phyloP scores from a whole-genome alignment of 163 green algal species.

The Scenedesmus sp. region DNA sequence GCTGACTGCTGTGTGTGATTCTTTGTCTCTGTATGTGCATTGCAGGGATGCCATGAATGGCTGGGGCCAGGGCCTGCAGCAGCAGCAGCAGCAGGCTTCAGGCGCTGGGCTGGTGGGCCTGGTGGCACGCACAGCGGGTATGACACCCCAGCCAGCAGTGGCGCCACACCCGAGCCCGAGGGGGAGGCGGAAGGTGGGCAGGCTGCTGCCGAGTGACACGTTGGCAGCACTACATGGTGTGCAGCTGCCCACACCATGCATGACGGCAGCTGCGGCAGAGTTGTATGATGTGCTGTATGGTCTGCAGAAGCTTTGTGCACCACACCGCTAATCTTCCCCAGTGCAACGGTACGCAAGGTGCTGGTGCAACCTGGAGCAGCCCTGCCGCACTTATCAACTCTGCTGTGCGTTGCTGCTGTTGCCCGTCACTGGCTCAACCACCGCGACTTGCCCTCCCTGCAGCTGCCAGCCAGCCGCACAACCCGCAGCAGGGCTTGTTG shows the following conservation, averaged over 20 bases:
- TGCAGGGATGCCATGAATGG: not conserved
- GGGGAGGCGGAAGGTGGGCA: constrained; percentile 15
- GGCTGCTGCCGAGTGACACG: not conserved
- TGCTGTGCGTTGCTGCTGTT: not conserved
- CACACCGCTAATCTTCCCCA: too few species aligned
- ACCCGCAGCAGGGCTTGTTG: constrained; percentile 11
- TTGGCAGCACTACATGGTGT: too few species aligned
- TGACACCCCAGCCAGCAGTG: constrained; percentile 8
- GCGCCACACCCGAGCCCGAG: constrained; percentile 18
- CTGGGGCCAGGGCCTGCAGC: not conserved
- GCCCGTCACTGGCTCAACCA: not conserved
- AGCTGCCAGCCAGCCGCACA: not conserved
- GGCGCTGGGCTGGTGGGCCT: not conserved
- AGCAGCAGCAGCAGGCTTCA: constrained; percentile 12
- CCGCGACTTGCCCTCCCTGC: not conserved
- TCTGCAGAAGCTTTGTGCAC: too few species aligned
- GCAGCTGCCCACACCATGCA: too few species aligned
- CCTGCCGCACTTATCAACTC: too few species aligned
- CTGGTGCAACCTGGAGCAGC: too few species aligned
- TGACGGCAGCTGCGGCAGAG: too few species aligned
- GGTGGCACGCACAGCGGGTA: not conserved
- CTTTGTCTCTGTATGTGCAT: not conserved
- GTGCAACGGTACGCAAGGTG: too few species aligned
- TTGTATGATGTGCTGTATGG: too few species aligned
- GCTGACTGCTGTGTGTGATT: too few species aligned